A percentile compares a stretch with the other conserved stretches of the same genome.
Conservation (phyloP, 1,139 yeast genomes). For the Zygotorulaspora mrakii region DNA sequence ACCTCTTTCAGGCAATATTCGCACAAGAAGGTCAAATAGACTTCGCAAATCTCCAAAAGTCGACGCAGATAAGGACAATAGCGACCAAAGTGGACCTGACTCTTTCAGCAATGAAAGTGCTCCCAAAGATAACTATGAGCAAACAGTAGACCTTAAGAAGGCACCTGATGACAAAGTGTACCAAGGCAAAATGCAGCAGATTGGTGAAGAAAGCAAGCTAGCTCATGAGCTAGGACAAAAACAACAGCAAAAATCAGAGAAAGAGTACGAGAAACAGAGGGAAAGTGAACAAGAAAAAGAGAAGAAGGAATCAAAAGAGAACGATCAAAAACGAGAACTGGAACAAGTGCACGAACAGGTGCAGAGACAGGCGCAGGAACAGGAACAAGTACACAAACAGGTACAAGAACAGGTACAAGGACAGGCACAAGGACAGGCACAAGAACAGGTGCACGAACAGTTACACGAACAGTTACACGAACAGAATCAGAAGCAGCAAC, state of each 20-base stretch:
- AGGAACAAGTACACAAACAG: slow-evolving; percentile 15
- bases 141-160: too few species aligned
- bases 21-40: slow-evolving; percentile 14
- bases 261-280: not conserved
- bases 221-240: too few species aligned
- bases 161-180: too few species aligned
- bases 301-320: slow-evolving; percentile 12
- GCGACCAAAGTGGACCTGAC: slow-evolving; percentile 7
- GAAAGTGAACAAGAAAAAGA: slow-evolving; percentile 1
- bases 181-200: too few species aligned
- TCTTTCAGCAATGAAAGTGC: slow-evolving; percentile 1
- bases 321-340: slow-evolving; percentile 18
- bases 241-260: slow-evolving; percentile 3
- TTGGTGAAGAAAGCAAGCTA: too few species aligned
- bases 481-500: not conserved
- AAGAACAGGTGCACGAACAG: too few species aligned
- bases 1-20: not conserved
- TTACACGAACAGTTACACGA: not conserved
- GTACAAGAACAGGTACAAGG: slow-evolving; percentile 20
- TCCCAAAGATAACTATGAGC: slow-evolving; percentile 1
- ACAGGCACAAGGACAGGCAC: slow-evolving; percentile 20
- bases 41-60: slow-evolving; percentile 10
- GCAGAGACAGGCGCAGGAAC: too few species aligned
- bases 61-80: slow-evolving; percentile 3
- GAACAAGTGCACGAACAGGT: slow-evolving; percentile 17